phyloP scores from a whole-genome alignment of 495 filamentous ascomycete species.

The Cryomyces antarcticus region DNA sequence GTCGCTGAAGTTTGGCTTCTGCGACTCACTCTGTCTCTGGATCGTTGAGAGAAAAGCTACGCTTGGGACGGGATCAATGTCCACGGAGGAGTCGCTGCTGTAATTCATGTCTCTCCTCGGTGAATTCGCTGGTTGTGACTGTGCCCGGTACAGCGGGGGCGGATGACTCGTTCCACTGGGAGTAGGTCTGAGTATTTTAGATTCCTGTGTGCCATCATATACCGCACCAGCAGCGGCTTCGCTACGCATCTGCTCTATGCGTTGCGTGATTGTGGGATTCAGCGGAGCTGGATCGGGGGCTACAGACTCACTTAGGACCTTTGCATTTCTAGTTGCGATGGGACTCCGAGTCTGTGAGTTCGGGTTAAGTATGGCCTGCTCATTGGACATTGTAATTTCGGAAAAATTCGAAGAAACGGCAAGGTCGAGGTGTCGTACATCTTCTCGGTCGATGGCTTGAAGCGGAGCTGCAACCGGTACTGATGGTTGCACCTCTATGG shows the following conservation, averaged over 20 bases:
- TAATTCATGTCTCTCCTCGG: too few relatives aligned
- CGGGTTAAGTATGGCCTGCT: not conserved
- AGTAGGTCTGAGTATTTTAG: too few relatives aligned
- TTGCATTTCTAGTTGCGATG: too few relatives aligned
- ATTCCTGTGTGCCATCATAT: not conserved
- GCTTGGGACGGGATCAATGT: too few relatives aligned
- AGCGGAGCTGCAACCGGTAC: slow-evolving; percentile 17
- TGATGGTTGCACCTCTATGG: too few relatives aligned
- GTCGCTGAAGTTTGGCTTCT: not conserved
- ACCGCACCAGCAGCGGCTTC: not conserved
- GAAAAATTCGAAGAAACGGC: slow-evolving; percentile 31
- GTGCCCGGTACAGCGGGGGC: too few relatives aligned
- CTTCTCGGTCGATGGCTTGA: slow-evolving; percentile 21
- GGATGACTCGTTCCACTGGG: too few relatives aligned
- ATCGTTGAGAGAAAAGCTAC: too few relatives aligned
- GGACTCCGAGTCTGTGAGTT: too few relatives aligned
- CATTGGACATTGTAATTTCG: slow-evolving; percentile 4
- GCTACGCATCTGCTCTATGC: slow-evolving; percentile 11
- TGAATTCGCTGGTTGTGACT: too few relatives aligned
- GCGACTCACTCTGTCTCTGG: not conserved
- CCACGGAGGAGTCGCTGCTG: too few relatives aligned
- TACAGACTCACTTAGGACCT: not conserved
- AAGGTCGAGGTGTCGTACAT: slow-evolving; percentile 51
- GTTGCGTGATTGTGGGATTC: slow-evolving; percentile 6
- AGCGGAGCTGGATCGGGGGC: slow-evolving; percentile 6